Conservation (phyloP, 495 filamentous ascomycete species). For the Penicillium odoratum region DNA sequence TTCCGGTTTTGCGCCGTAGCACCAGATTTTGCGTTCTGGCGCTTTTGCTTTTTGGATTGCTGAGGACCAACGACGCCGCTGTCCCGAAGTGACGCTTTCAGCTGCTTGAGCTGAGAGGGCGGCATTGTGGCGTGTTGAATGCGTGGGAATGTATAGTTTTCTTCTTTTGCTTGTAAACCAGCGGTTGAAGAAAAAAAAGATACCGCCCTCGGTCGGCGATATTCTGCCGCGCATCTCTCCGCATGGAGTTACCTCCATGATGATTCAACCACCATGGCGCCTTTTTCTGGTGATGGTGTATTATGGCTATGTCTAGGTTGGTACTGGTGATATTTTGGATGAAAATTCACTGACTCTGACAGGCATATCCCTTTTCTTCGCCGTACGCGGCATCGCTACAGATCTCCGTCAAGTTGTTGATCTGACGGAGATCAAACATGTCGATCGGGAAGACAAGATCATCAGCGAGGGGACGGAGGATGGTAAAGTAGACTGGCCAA, state of each 20-base stretch:
- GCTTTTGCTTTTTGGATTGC: constrained; percentile 88
- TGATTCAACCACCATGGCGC: constrained; percentile 32
- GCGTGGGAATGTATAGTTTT: constrained; percentile 21
- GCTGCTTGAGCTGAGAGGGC: constrained; percentile 92
- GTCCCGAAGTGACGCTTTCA: constrained; percentile 84
- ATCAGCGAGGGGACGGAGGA: constrained; percentile 51
- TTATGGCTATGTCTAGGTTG: constrained; percentile 49
- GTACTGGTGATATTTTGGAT: neutral
- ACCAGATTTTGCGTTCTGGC: constrained; percentile 65
- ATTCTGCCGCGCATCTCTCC: constrained; percentile 41
- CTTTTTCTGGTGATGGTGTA: constrained; percentile 41
- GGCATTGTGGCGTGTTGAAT: constrained; percentile 61
- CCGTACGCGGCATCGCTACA: constrained; percentile 43
- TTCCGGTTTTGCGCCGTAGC: constrained; percentile 63
- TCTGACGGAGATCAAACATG: constrained; percentile 49
- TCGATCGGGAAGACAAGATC: constrained; percentile 47
- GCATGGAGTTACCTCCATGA: constrained; percentile 35
- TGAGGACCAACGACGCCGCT: constrained; percentile 86
- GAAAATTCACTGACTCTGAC: constrained; percentile 1
- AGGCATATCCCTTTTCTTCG: constrained; percentile 51
- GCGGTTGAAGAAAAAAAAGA: constrained; percentile 24
- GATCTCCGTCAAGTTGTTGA: constrained; percentile 49
- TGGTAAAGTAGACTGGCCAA: constrained; percentile 25
- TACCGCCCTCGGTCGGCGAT: constrained; percentile 33
- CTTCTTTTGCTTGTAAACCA: constrained; percentile 5